Base-by-base conservation (phyloP, 345 rosid genomes). In the Moringa oleifera region DNA sequence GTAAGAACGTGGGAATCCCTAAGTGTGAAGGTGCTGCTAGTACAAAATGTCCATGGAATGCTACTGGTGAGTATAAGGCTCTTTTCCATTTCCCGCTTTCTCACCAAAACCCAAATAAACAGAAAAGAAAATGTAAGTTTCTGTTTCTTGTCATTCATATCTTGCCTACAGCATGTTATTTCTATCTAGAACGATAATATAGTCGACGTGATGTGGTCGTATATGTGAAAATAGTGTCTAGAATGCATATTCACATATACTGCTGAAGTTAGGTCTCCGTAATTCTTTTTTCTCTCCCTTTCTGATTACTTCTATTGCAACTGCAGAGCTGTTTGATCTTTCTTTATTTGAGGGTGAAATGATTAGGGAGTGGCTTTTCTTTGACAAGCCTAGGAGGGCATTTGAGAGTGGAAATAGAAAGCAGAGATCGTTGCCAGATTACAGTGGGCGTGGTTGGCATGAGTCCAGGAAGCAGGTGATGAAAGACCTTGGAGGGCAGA, bases 351-450 rank as follows among this genome's bases (percentile, higher is more conserved):
- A 75, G 25, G 93, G 95, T 20, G 95, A 92, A 78, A 81, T 80
- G 52, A 54, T 87, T 23, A 75, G 95, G 65, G 95, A 89, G 67
- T 92, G 96, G 95, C 89, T 89, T 62, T 89, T 89, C 76, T 92
- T 92, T 28, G 96, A 92, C 69, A 89, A 85, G 69, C 98, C 92
- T 9, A 79, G 88, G 72, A 82, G 85, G 73, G 98, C 98, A 51
- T 92, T 83, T 65, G 96, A 89, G 66, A 82, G 86, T 19, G 98
- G 98, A 64, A 89, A 75, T 77, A 74, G 98, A 68, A 92, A 89
- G 80, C 98, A 92, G 75, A 87, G 98, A 71, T 89, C 95, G 6
- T 81, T 92, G 64, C 93, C 93, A 8, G 98, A 92, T 78, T 81
- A 92, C 73, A 66, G 62, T 25, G 98, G 96, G 33, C 80, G 95